Percentiles rank a stretch among this genome's conserved stretches.
Conservation (phyloP, 495 filamentous ascomycete genomes). For the Aspergillus carlsbadensis region DNA sequence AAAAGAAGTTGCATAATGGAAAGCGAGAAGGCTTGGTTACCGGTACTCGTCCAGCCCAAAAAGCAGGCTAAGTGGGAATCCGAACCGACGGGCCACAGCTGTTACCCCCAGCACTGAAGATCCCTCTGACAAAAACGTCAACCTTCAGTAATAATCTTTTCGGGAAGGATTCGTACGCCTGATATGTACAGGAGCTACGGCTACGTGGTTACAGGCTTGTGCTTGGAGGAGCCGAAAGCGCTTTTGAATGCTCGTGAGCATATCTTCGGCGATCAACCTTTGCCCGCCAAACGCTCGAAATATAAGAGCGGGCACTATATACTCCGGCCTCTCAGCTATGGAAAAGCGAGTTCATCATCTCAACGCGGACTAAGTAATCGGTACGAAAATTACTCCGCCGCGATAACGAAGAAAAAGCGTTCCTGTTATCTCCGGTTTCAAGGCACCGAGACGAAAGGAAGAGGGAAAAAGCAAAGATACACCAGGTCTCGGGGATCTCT, state of each 20-base stretch:
- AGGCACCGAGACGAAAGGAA: neutral
- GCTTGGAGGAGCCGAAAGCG: too few relatives aligned
- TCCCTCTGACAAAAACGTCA: neutral
- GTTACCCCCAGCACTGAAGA: slow-evolving; percentile 4
- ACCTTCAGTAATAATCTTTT: neutral
- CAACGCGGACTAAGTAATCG: neutral
- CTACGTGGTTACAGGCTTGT: neutral
- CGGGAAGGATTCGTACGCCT: neutral
- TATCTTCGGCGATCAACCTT: too few relatives aligned
- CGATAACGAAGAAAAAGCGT: neutral
- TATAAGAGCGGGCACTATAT: too few relatives aligned
- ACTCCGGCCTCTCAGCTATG: neutral
- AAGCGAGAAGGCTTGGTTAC: slow-evolving; percentile 2
- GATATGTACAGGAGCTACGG: neutral
- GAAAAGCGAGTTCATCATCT: neutral
- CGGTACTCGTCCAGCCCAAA: slow-evolving; percentile 6
- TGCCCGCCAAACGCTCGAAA: too few relatives aligned
- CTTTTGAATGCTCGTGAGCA: too few relatives aligned
- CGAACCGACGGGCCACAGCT: slow-evolving; percentile 11
- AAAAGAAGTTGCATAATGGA: slow-evolving; percentile 7
- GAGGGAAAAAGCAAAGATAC: neutral
- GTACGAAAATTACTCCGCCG: slow-evolving; percentile 1
- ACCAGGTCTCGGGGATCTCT: too few relatives aligned
- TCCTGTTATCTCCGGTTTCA: neutral
- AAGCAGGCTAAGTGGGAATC: slow-evolving; percentile 13